Base-by-base conservation (phyloP, 441 rosid species). In the Euphorbia celastroides region DNA sequence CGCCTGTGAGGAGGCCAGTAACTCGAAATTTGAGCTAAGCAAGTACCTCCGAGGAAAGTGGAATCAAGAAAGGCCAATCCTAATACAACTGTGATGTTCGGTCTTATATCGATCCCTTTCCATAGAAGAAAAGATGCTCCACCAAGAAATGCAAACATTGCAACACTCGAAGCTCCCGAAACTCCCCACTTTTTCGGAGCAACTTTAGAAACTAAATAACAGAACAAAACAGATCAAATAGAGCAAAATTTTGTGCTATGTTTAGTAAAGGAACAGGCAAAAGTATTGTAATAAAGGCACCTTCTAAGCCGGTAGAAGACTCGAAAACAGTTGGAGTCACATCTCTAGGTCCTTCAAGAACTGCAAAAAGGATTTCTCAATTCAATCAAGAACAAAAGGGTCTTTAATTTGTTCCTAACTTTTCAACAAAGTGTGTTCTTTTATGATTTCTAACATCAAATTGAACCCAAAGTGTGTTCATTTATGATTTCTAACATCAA, bases 171-270 rank as follows among this genome's bases (percentile, higher is more conserved):
- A 77, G 64, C 74, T 75, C 86, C 89, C 50, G 92, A 83, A 63
- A 83, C 75, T 57, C 98, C 98, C 98, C 97, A 90, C 77, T 93
- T 93, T 79, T 93, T 88, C 0, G 98, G 97, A 23, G 98, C 78
- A 70, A 90, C 80, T 77, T 82, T 82, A 51, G 85, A 68, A 66
- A 76, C 96, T 93, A 70, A 68, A 72, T 56, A 61, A 60, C 9
- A 20, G 12, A 57, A 60, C 9, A 20, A 16, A 57, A 57, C 17
- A 23, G 58, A 36, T 9, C 13, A 64, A 57, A 36, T 4, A 48
- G 9, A 42, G 17, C 27, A 16, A 20, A 13, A n/a, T 16, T n/a
- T 9, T 13, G 48, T 42, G 8, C 52, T 3, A 56, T 14, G 13
- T 26, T 62, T 30, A 44, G 25, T 36, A 57, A 46, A 68, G 34